A percentile compares a stretch with the other conserved stretches of the same genome.
Evolutionary conservation across 2,329 filamentous ascomycete genomes (phyloP).

Genomic region (Trichoderma sp.): DNA sequence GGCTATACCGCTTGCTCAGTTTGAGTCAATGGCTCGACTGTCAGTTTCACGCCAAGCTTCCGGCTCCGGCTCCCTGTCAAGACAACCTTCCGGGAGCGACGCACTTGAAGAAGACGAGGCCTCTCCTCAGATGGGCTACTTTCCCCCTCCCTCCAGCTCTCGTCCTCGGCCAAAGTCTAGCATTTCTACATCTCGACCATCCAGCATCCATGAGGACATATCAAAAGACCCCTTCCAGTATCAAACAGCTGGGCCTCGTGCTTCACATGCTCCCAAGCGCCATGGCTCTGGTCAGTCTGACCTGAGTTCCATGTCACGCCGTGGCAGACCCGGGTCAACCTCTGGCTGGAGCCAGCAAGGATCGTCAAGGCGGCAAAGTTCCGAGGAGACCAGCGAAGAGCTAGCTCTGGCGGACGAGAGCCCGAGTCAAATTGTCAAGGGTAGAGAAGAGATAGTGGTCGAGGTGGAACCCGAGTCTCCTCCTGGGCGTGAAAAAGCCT

Average conservation of each 20-base stretch:
- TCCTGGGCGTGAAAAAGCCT: conserved; percentile 10
- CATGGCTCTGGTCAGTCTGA: conserved; percentile 40
- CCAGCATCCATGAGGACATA: conserved; percentile 36
- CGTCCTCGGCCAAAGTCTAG: conserved; percentile 46
- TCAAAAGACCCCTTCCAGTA: conserved; percentile 53
- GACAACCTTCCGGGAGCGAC: conserved; percentile 30
- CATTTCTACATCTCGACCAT: conserved; percentile 43
- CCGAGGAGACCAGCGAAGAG: conserved; percentile 38
- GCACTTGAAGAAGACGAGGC: conserved; percentile 38
- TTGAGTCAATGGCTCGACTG: conserved; percentile 45
- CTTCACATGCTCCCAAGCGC: conserved; percentile 40
- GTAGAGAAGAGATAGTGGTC: conserved; percentile 42
- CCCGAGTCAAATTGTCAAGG: conserved; percentile 31
- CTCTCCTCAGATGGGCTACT: conserved; percentile 54
- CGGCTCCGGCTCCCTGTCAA: neutral
- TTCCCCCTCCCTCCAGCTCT: conserved; percentile 47
- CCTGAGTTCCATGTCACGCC: conserved; percentile 30
- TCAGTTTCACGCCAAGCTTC: conserved; percentile 22
- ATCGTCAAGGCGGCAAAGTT: conserved; percentile 34
- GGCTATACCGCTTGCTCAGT: conserved; percentile 54
- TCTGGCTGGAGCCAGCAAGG: conserved; percentile 37
- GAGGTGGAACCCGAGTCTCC: conserved; percentile 38
- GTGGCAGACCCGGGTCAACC: conserved; percentile 31
- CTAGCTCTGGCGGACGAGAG: conserved; percentile 26
- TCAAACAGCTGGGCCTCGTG: conserved; percentile 49